A percentile compares a stretch with the other conserved stretches of the same genome.
Conservation (phyloP, 164 flowering plant species). For the Vitis vinifera region DNA sequence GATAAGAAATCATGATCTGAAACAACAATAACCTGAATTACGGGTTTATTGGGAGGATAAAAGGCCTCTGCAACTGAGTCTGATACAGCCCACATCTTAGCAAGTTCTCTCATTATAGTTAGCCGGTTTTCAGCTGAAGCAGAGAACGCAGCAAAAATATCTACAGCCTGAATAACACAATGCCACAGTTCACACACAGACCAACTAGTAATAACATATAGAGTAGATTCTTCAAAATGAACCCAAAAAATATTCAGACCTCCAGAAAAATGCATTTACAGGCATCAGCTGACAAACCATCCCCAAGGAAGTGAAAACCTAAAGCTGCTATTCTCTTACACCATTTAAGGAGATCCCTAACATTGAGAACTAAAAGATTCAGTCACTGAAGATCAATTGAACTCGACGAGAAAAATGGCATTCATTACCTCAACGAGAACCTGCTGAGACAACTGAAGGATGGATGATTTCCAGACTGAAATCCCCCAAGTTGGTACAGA, state of each 20-base stretch:
- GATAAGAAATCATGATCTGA: not conserved
- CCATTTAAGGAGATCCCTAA: slow-evolving; percentile 92
- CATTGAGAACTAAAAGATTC: slow-evolving; percentile 12
- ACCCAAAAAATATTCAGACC: slow-evolving; percentile 33
- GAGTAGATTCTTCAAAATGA: not conserved
- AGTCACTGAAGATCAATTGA: not conserved
- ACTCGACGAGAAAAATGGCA: not conserved
- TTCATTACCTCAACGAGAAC: slow-evolving; percentile 73
- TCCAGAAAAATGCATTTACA: slow-evolving; percentile 62
- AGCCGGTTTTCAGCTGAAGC: slow-evolving; percentile 54
- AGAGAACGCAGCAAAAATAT: slow-evolving; percentile 71
- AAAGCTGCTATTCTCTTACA: slow-evolving; percentile 72
- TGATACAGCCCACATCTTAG: slow-evolving; percentile 63
- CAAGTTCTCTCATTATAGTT: slow-evolving; percentile 55
- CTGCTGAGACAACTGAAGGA: slow-evolving; percentile 30
- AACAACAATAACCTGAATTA: slow-evolving; percentile 56
- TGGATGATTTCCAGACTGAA: slow-evolving; percentile 23
- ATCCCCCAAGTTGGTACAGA: slow-evolving; percentile 30
- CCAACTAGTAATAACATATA: not conserved
- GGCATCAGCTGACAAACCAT: slow-evolving; percentile 38
- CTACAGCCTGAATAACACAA: slow-evolving; percentile 67
- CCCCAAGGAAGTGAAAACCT: slow-evolving; percentile 37
- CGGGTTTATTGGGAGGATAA: slow-evolving; percentile 51
- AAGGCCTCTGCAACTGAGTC: slow-evolving; percentile 39
- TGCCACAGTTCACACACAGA: not conserved